A percentile compares a stretch with the other conserved stretches of the same genome.
Conservation (phyloP, 2,329 filamentous ascomycete species). For the Akanthomyces muscarius region DNA sequence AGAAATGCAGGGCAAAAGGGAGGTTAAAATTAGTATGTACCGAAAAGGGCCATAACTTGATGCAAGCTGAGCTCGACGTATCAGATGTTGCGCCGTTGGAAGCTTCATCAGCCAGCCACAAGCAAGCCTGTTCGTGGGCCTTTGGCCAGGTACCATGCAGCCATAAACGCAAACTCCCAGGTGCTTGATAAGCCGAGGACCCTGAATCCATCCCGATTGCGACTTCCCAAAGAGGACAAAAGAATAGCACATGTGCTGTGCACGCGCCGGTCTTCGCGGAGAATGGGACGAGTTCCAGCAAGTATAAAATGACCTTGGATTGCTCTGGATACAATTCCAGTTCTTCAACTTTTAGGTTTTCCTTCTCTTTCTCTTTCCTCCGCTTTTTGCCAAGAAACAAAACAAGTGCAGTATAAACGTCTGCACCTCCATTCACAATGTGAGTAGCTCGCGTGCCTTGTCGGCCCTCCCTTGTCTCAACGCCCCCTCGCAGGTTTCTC, state of each 20-base stretch:
- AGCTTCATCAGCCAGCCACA: conserved; percentile 8
- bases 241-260: background rate
- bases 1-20: no score
- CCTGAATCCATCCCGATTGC: background rate
- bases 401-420: background rate
- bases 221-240: background rate
- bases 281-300: background rate
- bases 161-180: background rate
- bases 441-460: background rate
- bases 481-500: background rate
- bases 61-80: background rate
- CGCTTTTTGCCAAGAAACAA: no score
- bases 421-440: background rate
- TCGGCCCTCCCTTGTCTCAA: background rate
- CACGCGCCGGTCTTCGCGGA: background rate
- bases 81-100: background rate
- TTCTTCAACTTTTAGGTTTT: background rate
- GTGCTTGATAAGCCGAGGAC: background rate
- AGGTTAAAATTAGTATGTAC: background rate
- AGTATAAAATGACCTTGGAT: background rate
- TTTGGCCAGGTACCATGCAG: background rate
- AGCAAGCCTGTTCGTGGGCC: background rate
- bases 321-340: background rate
- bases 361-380: background rate
- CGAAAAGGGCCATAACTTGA: background rate